Conservation (phyloP, 805 yeast species). For the Lipomyces lipofer region DNA sequence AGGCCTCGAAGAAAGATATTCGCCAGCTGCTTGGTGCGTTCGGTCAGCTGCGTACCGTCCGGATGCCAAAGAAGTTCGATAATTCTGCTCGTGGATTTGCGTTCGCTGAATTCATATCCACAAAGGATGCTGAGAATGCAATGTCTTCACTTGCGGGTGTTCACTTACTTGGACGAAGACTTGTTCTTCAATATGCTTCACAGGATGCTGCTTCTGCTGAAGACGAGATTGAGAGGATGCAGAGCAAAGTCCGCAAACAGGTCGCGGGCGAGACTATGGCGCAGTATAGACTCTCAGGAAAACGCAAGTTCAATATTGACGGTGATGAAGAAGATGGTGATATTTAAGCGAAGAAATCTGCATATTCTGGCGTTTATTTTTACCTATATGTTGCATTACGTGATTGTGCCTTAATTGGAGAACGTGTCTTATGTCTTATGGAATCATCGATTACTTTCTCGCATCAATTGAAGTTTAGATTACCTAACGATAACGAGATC, state of each 20-base stretch:
- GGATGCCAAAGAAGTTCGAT: slow-evolving; percentile 96
- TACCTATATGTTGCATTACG: no score
- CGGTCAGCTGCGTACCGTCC: slow-evolving; percentile 90
- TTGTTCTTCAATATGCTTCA: slow-evolving; percentile 91
- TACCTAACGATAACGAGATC: no score
- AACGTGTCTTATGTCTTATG: no score
- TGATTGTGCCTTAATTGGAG: no score
- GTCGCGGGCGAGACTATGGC: slow-evolving; percentile 74
- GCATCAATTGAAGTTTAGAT: no score
- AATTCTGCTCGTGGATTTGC: slow-evolving; percentile 96
- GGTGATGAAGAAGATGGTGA: slow-evolving; percentile 51
- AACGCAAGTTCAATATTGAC: slow-evolving; percentile 62
- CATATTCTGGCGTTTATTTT: no score
- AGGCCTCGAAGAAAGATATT: slow-evolving; percentile 90
- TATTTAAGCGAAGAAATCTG: no score
- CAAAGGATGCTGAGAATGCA: slow-evolving; percentile 88
- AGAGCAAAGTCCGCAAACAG: slow-evolving; percentile 78
- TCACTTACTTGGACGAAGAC: slow-evolving; percentile 90
- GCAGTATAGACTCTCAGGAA: slow-evolving; percentile 62
- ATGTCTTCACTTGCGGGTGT: slow-evolving; percentile 93
- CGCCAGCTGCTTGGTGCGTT: slow-evolving; percentile 89
- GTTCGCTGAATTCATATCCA: slow-evolving; percentile 84
- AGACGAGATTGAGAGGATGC: slow-evolving; percentile 88
- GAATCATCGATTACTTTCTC: no score
- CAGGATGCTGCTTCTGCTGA: slow-evolving; percentile 80